These are phyloP conservation scores for Aspergillus nidulans DNA, from an alignment of 495 filamentous ascomycete genomes.

Conservation along the genomic window DNA sequence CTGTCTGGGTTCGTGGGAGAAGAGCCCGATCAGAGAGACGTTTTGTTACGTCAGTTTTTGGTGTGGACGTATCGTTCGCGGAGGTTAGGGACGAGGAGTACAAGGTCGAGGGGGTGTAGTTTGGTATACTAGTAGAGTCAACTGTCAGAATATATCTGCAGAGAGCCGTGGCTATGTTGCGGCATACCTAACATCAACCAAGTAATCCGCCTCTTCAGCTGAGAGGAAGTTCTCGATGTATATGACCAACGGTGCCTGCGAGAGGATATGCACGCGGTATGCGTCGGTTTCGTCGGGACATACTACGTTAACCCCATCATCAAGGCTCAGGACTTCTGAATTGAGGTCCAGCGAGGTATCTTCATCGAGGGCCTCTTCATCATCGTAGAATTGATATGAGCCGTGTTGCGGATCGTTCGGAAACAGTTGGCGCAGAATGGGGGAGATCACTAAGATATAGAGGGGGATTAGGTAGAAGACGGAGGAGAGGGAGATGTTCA, in stretches of 20 bases:
- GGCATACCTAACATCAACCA: slow-evolving; percentile 48
- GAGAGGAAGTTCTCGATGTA: slow-evolving; percentile 55
- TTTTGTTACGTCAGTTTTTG: slow-evolving; percentile 38
- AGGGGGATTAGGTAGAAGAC: slow-evolving; percentile 34
- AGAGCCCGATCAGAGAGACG: slow-evolving; percentile 57
- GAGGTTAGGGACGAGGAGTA: slow-evolving; percentile 19
- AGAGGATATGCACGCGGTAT: slow-evolving; percentile 43
- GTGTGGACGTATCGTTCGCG: slow-evolving; percentile 33
- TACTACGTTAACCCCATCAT: slow-evolving; percentile 31
- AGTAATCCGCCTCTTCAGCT: slow-evolving; percentile 42
- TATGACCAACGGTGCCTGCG: slow-evolving; percentile 48
- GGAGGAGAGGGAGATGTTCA: slow-evolving; percentile 22
- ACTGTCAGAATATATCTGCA: background rate
- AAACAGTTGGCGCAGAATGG: slow-evolving; percentile 6
- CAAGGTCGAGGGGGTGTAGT: slow-evolving; percentile 53
- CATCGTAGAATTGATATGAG: slow-evolving; percentile 12
- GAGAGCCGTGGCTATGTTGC: no score
- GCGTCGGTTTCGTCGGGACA: slow-evolving; percentile 24
- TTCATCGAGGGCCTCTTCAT: slow-evolving; percentile 3
- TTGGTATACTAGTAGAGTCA: slow-evolving; percentile 31
- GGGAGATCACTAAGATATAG: slow-evolving; percentile 3
- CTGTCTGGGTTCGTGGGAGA: slow-evolving; percentile 52
- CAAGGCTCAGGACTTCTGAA: slow-evolving; percentile 26
- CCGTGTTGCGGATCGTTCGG: slow-evolving; percentile 3
- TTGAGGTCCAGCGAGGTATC: slow-evolving; percentile 16